Evolutionary conservation across 768 basidiomycete species (phyloP).

Genomic region (Scleroderma citrinum): DNA sequence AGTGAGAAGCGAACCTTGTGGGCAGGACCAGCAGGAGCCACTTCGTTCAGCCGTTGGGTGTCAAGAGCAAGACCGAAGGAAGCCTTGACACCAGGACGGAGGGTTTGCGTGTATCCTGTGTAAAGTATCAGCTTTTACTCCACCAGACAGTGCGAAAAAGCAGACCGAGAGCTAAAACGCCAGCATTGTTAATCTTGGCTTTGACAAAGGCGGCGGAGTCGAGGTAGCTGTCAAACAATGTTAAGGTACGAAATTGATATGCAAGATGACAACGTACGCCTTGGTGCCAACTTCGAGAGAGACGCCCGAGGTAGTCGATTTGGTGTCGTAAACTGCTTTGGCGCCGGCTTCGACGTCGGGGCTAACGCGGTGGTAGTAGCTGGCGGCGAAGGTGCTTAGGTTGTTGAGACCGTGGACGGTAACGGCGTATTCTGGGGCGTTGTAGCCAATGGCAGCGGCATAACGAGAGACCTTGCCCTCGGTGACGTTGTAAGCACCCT

Average conservation of each 20-base stretch:
- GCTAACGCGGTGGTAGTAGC: slow-evolving; percentile 97
- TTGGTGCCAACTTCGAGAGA: slow-evolving; percentile 94
- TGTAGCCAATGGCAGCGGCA: slow-evolving; percentile 89
- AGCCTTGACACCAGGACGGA: slow-evolving; percentile 90
- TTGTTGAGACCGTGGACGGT: slow-evolving; percentile 94
- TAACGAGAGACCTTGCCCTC: slow-evolving; percentile 91
- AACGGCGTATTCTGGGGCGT: slow-evolving; percentile 92
- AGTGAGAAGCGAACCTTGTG: slow-evolving; percentile 55
- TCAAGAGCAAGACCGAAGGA: slow-evolving; percentile 94
- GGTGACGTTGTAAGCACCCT: slow-evolving; percentile 95
- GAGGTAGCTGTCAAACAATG: slow-evolving; percentile 49
- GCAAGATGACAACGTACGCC: slow-evolving; percentile 50
- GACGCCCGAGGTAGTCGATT: slow-evolving; percentile 80
- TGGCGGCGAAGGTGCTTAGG: slow-evolving; percentile 87
- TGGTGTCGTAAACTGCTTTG: slow-evolving; percentile 94
- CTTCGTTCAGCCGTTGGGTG: slow-evolving; percentile 84
- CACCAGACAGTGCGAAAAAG: background rate
- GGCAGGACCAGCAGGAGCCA: slow-evolving; percentile 53
- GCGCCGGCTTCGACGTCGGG: slow-evolving; percentile 91
- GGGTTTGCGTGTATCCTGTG: slow-evolving; percentile 82
- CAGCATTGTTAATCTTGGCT: slow-evolving; percentile 97
- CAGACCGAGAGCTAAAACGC: slow-evolving; percentile 80
- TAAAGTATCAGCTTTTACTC: slow-evolving; percentile 9
- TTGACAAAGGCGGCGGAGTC: slow-evolving; percentile 91
- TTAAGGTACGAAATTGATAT: background rate